Conservation (phyloP, 2,329 filamentous ascomycete genomes). For the Calonectria pteridis region DNA sequence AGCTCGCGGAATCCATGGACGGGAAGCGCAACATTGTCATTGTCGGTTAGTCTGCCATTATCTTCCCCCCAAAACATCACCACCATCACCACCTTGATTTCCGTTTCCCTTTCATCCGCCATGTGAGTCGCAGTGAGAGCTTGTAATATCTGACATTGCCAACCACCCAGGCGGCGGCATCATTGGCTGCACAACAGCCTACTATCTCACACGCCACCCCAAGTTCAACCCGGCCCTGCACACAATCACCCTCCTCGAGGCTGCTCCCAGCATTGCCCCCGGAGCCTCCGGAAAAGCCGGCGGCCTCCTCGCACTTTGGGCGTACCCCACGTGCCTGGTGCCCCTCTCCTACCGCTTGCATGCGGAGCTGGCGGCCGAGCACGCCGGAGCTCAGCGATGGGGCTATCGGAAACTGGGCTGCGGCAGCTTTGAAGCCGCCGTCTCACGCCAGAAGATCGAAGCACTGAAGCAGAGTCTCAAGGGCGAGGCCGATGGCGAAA, state of each 20-base stretch:
- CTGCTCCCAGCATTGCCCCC: slow-evolving; percentile 83
- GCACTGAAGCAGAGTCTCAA: slow-evolving; percentile 43
- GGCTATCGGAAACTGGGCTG: slow-evolving; percentile 86
- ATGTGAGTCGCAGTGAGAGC: not conserved
- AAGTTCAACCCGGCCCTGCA: slow-evolving; percentile 81
- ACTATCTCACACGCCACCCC: slow-evolving; percentile 89
- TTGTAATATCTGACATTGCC: slow-evolving; percentile 24
- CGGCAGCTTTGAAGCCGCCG: slow-evolving; percentile 66
- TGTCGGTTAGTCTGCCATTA: slow-evolving; percentile 54
- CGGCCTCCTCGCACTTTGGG: slow-evolving; percentile 90
- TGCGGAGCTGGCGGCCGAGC: slow-evolving; percentile 84
- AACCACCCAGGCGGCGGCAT: slow-evolving; percentile 81
- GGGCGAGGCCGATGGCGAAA: slow-evolving; percentile 44
- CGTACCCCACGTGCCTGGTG: slow-evolving; percentile 87
- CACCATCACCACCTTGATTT: not conserved
- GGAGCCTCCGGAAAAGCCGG: slow-evolving; percentile 96
- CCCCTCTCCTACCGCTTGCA: slow-evolving; percentile 89
- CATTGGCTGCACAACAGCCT: slow-evolving; percentile 91
- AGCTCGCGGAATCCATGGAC: slow-evolving; percentile 46
- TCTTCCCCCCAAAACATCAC: not conserved
- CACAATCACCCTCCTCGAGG: slow-evolving; percentile 88
- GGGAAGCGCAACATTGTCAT: slow-evolving; percentile 62
- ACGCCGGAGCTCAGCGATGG: slow-evolving; percentile 83
- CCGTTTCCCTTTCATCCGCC: not conserved
- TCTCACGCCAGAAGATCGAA: slow-evolving; percentile 51